These are phyloP conservation scores for Wickerhamiella spandovensis DNA, from an alignment of 805 yeast genomes.

Conservation along the genomic window DNA sequence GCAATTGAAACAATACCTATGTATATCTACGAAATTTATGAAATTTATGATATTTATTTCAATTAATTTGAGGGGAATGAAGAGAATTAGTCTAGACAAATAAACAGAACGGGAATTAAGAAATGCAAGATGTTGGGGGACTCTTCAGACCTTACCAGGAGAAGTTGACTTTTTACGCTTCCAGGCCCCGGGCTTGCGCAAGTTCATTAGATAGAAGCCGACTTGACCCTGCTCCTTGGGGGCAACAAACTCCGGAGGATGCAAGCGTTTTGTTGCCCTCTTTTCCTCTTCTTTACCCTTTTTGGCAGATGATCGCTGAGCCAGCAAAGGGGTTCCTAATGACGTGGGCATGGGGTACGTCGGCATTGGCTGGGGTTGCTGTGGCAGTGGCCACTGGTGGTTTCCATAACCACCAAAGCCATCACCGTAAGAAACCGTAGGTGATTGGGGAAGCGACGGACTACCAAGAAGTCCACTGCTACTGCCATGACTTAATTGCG, in stretches of 20 bases:
- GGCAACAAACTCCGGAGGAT: background rate
- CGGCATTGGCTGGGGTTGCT: background rate
- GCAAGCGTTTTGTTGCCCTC: background rate
- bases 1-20: too few species aligned
- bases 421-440: background rate
- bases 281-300: background rate
- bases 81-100: background rate
- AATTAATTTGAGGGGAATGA: too few species aligned
- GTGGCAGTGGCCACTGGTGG: background rate
- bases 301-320: background rate
- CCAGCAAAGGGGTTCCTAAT: background rate
- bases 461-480: background rate
- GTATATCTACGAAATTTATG: too few species aligned
- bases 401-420: background rate
- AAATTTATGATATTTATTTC: too few species aligned
- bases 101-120: background rate
- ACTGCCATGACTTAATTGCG: background rate
- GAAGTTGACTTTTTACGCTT: background rate
- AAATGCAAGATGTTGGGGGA: background rate
- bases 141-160: background rate
- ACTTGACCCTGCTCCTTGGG: background rate
- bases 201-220: background rate
- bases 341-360: background rate
- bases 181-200: background rate
- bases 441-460: background rate